phyloP scores from a whole-genome alignment of 2,329 filamentous ascomycete genomes.

The Onygenales sp. region DNA sequence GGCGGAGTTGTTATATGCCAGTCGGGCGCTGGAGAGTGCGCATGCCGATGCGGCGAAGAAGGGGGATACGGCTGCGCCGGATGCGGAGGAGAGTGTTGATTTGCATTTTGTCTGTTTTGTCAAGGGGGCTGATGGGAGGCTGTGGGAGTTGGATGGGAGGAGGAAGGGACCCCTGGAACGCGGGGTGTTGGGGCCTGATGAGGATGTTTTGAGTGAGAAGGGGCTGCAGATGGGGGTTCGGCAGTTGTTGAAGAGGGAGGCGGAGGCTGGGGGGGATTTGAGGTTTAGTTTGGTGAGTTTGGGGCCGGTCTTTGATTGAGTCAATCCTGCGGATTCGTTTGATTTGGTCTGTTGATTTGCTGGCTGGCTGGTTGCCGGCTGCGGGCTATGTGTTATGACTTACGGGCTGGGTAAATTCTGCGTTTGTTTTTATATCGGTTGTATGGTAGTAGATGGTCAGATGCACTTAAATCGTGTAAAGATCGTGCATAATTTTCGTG shows the following conservation, averaged over 20 bases:
- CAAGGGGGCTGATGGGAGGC: constrained; percentile 58
- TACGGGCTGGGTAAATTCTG: too few species aligned
- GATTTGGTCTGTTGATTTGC: too few species aligned
- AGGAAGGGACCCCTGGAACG: constrained; percentile 65
- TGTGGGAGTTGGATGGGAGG: constrained; percentile 75
- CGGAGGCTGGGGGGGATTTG: constrained; percentile 43
- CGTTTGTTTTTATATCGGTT: too few species aligned
- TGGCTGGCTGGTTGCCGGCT: too few species aligned
- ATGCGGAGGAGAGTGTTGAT: constrained; percentile 73
- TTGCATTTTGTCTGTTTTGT: constrained; percentile 95
- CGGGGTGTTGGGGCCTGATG: constrained; percentile 47
- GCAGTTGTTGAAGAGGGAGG: constrained; percentile 50
- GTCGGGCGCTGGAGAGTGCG: constrained; percentile 63
- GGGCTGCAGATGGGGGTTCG: constrained; percentile 63
- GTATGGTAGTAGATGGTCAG: too few species aligned
- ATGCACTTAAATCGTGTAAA: too few species aligned
- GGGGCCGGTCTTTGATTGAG: constrained; percentile 47
- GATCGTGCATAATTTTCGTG: too few species aligned
- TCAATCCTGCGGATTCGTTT: too few species aligned
- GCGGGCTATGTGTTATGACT: too few species aligned
- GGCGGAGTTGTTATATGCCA: constrained; percentile 67
- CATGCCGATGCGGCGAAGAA: constrained; percentile 66
- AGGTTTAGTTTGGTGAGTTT: constrained; percentile 56
- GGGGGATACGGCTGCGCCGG: constrained; percentile 71
- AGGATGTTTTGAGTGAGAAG: constrained; percentile 66